Evolutionary conservation across 805 yeast genomes (phyloP).

Genomic region (Henningerozyma blattae): DNA sequence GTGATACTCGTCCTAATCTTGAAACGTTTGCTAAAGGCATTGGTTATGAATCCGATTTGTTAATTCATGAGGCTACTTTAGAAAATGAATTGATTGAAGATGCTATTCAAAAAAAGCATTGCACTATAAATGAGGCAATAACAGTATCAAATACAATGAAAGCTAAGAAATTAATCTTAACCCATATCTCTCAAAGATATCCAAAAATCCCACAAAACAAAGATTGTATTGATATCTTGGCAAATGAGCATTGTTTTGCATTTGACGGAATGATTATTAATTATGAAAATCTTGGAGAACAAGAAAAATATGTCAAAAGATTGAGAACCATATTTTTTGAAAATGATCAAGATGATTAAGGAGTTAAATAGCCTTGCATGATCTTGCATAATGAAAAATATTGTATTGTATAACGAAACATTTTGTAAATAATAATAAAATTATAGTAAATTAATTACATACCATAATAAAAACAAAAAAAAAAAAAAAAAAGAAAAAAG

Average conservation of each 20-base stretch:
- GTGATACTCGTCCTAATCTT: constrained; percentile 82
- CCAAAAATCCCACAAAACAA: constrained; percentile 39
- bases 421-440: no score
- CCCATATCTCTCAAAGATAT: constrained; percentile 90
- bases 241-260: constrained; percentile 36
- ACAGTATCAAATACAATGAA: constrained; percentile 58
- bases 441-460: no score
- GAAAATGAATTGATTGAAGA: constrained; percentile 69
- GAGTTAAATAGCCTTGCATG: no score
- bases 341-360: constrained; percentile 21
- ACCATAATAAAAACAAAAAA: no score
- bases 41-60: constrained; percentile 56
- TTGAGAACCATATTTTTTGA: constrained; percentile 23
- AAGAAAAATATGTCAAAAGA: constrained; percentile 17
- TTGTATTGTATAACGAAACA: no score
- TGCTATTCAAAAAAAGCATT: constrained; percentile 72
- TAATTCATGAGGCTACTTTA: constrained; percentile 89
- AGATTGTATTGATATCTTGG: constrained; percentile 16
- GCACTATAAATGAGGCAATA: constrained; percentile 83
- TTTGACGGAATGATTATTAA: constrained; percentile 54
- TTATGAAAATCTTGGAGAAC: constrained; percentile 32
- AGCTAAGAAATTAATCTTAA: constrained; percentile 57
- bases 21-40: constrained; percentile 43
- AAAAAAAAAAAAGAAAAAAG: background rate
- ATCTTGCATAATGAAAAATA: no score